Conservation (phyloP, 192 early-diverging fungal genomes). For the Coemansia javaensis region DNA sequence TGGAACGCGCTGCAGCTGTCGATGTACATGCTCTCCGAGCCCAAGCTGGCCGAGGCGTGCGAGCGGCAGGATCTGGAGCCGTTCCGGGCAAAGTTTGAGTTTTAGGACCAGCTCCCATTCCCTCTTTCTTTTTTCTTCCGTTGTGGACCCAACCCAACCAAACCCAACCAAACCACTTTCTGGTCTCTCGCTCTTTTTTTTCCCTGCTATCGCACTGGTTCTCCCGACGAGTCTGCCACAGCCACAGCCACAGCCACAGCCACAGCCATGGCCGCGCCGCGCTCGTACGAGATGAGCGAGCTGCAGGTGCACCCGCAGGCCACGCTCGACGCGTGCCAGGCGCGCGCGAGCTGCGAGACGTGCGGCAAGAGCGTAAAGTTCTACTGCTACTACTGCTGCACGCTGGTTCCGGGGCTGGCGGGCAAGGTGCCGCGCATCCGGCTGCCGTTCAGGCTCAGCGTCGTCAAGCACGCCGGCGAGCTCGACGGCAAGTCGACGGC, state of each 20-base stretch:
- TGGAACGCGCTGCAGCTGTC: conserved; percentile 82
- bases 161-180: too few species aligned
- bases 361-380: conserved; percentile 65
- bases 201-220: background rate
- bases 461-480: conserved; percentile 79
- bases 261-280: conserved; percentile 11
- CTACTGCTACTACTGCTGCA: conserved; percentile 70
- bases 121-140: too few species aligned
- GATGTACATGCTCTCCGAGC: conserved; percentile 67
- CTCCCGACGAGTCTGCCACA: too few species aligned
- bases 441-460: conserved; percentile 68
- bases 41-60: conserved; percentile 78
- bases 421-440: conserved; percentile 56
- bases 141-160: too few species aligned
- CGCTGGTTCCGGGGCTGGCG: conserved; percentile 49
- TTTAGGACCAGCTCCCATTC: conserved; percentile 55
- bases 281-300: conserved; percentile 32
- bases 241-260: too few species aligned
- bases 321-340: conserved; percentile 34
- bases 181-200: too few species aligned
- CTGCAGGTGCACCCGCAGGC: conserved; percentile 17
- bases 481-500: conserved; percentile 82
- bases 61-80: conserved; percentile 71
- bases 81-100: conserved; percentile 83
- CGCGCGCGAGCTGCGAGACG: conserved; percentile 52